These are phyloP conservation scores for Podospora australis DNA, from an alignment of 495 filamentous ascomycete species.

Conservation along the genomic window DNA sequence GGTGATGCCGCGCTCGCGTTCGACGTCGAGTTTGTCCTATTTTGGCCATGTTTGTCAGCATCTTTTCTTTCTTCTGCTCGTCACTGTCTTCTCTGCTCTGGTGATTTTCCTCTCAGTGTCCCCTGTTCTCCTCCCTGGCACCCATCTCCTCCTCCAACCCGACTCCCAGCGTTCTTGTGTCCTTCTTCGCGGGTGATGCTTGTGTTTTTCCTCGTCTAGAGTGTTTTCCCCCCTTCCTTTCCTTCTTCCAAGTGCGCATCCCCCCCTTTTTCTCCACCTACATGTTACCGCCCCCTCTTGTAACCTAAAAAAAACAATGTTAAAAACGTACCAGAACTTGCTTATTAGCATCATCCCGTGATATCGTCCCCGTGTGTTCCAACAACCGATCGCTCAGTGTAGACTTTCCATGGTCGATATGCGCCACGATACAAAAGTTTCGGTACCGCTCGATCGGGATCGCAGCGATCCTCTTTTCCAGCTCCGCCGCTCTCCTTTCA, in stretches of 20 bases:
- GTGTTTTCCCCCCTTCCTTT: no score
- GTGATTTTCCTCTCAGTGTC: no score
- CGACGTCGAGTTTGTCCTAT: constrained; percentile 90
- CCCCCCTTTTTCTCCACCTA: background rate
- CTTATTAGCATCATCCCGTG: constrained; percentile 73
- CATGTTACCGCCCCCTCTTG: background rate
- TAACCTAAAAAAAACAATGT: no score
- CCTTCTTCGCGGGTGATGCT: no score
- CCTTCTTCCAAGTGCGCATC: background rate
- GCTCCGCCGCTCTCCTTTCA: constrained; percentile 32
- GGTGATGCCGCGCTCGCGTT: constrained; percentile 91
- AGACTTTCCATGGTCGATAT: constrained; percentile 98
- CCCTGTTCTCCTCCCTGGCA: no score
- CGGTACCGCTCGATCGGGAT: constrained; percentile 90
- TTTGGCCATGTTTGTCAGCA: background rate
- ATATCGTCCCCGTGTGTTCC: constrained; percentile 90
- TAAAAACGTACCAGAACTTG: constrained; percentile 58
- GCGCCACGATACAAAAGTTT: constrained; percentile 97
- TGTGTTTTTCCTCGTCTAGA: no score
- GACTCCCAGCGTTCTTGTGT: no score
- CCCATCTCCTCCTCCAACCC: no score
- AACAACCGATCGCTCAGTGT: constrained; percentile 88
- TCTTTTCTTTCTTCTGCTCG: no score
- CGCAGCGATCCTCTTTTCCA: constrained; percentile 74
- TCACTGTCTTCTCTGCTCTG: no score